phyloP scores from a whole-genome alignment of 2,329 filamentous ascomycete species.

The Scorias spongiosa region DNA sequence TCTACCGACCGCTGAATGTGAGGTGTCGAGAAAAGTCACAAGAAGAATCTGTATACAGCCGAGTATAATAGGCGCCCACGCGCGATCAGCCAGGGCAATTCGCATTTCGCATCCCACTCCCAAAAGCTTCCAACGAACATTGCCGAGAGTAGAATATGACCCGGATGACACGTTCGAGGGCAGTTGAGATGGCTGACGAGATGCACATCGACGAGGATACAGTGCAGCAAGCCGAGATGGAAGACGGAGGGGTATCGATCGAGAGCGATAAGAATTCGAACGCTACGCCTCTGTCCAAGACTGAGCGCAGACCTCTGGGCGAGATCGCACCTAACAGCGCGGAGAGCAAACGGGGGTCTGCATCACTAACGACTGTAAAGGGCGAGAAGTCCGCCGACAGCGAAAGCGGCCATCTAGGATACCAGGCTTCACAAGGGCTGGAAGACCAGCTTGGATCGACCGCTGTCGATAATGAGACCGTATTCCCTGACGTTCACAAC shows the following conservation, averaged over 20 bases:
- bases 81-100: too few relatives aligned
- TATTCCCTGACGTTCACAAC: not conserved
- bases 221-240: conserved; percentile 8
- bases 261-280: not conserved
- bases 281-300: conserved; percentile 4
- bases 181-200: conserved; percentile 23
- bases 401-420: not conserved
- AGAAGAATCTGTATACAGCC: too few relatives aligned
- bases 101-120: too few relatives aligned
- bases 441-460: not conserved
- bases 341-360: conserved; percentile 16
- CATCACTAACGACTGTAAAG: conserved; percentile 10
- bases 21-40: too few relatives aligned
- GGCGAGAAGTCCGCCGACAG: not conserved
- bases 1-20: too few relatives aligned
- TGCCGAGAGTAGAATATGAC: conserved; percentile 4
- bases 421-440: not conserved
- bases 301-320: conserved; percentile 23
- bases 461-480: not conserved
- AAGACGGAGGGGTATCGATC: conserved; percentile 2
- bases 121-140: too few relatives aligned
- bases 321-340: conserved; percentile 25
- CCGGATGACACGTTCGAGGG: conserved; percentile 29
- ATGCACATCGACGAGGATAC: conserved; percentile 18
- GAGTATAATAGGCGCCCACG: too few relatives aligned